Base-by-base conservation (phyloP, 2,329 filamentous ascomycete genomes). In the Myriangium duriaei region DNA sequence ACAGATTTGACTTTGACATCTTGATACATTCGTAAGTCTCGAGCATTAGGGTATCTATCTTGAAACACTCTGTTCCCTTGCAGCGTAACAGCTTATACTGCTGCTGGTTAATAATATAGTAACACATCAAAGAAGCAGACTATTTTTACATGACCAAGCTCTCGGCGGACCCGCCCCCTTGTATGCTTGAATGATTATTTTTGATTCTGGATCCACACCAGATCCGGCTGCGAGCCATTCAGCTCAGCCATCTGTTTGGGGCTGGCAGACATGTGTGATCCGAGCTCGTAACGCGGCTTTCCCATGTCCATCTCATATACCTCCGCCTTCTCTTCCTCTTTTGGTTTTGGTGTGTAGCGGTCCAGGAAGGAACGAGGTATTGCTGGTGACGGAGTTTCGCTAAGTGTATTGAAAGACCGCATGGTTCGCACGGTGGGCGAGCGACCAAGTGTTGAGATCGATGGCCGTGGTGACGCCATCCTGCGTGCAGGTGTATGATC, bases 361-460 rank as follows among this genome's bases (percentile, higher is more conserved):
- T 47, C 44, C 12, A 47, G 29, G 31, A 49, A 47, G 1, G 35
- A 44, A 40, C 14, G 14, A 40, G 45, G 30, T 33, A 41, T 31
- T 34, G 42, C 32, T 32, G 37, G 24, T n/a, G 32, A 37, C 28
- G 40, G n/a, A 32, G 34, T 29, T 32, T 41, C 11, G 40, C 43
- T 19, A 11, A 43, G 32, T 18, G 32, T 28, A 24, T 39, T 18
- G 29, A 34, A 19, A 9, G 35, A 35, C 35, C 30, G 34, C 17
- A 32, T 18, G 32, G 39, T 39, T 34, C 33, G 31, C 6, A 41
- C n/a, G 42, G 44, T n/a, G 40, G 45, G 29, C 30, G 44, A 41
- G 46, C 50, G 40, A 33, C 42, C 35, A 44, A 47, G 16, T 47
- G 36, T 32, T 43, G 26, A 48, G 37, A 30, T 51, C 36, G 26